A percentile compares a stretch with the other conserved stretches of the same genome.
phyloP scores from a whole-genome alignment of 352 stramenopile genomes.

The Thraustochytrium sp. region DNA sequence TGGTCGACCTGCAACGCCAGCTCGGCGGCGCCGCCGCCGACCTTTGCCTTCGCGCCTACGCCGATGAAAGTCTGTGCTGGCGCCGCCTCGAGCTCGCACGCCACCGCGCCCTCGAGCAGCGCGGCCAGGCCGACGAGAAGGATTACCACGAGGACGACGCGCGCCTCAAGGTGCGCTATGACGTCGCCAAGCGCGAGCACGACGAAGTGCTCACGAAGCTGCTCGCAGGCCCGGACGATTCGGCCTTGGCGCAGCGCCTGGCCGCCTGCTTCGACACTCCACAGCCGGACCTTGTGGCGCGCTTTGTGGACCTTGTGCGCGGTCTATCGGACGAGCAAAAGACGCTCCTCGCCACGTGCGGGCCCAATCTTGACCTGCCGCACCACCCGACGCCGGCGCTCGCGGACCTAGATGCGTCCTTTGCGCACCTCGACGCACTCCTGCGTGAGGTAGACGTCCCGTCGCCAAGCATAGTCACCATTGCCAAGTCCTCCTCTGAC shows the following conservation, averaged over 20 bases:
- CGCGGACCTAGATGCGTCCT: neutral
- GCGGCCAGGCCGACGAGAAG: neutral
- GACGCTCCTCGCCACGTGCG: neutral
- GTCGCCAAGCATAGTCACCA: slow-evolving; percentile 65
- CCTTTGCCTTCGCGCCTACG: neutral
- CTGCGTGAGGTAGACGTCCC: neutral
- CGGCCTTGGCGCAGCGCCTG: neutral
- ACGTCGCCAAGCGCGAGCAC: neutral
- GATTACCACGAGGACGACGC: neutral
- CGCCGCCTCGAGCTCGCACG: neutral
- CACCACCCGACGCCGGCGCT: neutral
- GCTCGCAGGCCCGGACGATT: neutral
- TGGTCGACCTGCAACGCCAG: slow-evolving; percentile 53
- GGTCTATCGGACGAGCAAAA: neutral
- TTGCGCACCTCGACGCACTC: neutral
- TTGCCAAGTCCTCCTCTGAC: slow-evolving; percentile 69
- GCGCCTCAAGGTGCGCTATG: slow-evolving; percentile 47
- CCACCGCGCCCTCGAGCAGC: neutral
- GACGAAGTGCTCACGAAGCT: neutral
- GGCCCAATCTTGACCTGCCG: slow-evolving; percentile 32
- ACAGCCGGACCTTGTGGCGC: neutral
- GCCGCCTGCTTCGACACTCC: neutral
- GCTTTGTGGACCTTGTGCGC: neutral
- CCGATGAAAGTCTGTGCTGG: neutral
- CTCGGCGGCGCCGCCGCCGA: slow-evolving; percentile 49